Evolutionary conservation across 2,329 filamentous ascomycete genomes (phyloP).

Genomic region (Monilinia vaccinii-corymbosi): DNA sequence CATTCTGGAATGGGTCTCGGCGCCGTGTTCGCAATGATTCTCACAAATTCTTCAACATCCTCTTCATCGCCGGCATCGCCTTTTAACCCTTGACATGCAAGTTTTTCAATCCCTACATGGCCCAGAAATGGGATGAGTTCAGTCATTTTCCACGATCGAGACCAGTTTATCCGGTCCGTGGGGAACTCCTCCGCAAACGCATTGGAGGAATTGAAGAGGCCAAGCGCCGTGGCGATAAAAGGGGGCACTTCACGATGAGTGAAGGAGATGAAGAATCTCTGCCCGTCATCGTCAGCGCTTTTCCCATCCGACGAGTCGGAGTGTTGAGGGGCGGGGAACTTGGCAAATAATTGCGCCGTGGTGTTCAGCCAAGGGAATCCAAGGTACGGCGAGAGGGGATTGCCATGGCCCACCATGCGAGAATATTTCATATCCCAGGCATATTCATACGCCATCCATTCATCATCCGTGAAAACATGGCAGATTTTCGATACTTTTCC

Average conservation of each 20-base stretch:
- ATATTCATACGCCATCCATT: constrained; percentile 61
- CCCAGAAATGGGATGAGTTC: constrained; percentile 55
- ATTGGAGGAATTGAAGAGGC: constrained; percentile 60
- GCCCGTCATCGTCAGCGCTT: constrained; percentile 27
- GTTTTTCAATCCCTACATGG: constrained; percentile 56
- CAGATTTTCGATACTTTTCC: constrained; percentile 53
- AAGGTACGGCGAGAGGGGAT: constrained; percentile 44
- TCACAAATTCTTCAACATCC: constrained; percentile 41
- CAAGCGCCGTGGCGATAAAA: constrained; percentile 56
- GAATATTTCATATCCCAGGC: constrained; percentile 55
- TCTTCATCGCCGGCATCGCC: constrained; percentile 39
- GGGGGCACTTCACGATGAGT: constrained; percentile 58
- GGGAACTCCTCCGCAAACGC: constrained; percentile 57
- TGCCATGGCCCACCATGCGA: constrained; percentile 58
- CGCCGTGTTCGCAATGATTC: constrained; percentile 42
- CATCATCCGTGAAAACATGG: constrained; percentile 48
- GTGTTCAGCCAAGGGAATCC: constrained; percentile 53
- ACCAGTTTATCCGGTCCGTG: constrained; percentile 50
- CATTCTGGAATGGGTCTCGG: constrained; percentile 41
- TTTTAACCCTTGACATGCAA: constrained; percentile 48
- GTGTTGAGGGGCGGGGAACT: constrained; percentile 22
- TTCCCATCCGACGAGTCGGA: background rate
- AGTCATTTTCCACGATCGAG: constrained; percentile 54
- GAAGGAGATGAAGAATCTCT: constrained; percentile 59
- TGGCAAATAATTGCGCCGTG: constrained; percentile 40